A percentile compares a stretch with the other conserved stretches of the same genome.
phyloP scores from a whole-genome alignment of 2,329 filamentous ascomycete genomes.

The Colletotrichum nymphaeae region DNA sequence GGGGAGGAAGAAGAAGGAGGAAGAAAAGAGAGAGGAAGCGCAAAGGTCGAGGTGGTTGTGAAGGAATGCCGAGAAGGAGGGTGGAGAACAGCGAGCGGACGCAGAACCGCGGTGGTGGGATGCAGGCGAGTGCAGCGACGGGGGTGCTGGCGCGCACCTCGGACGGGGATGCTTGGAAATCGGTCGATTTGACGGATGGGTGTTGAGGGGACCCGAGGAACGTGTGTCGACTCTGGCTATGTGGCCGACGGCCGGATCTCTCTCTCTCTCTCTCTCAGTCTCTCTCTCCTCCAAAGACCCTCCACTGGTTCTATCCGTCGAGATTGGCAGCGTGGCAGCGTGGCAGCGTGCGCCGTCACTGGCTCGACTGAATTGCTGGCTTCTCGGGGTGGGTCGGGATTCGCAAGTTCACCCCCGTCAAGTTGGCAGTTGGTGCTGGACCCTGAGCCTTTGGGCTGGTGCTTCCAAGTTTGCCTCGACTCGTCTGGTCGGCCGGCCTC shows the following conservation, averaged over 20 bases:
- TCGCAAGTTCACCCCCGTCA: not conserved
- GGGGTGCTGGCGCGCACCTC: constrained; percentile 17
- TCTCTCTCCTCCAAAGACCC: not conserved
- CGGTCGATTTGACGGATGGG: constrained; percentile 27
- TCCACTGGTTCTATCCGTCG: not conserved
- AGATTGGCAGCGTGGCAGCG: no score
- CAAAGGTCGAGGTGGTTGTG: constrained; percentile 14
- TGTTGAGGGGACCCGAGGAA: constrained; percentile 19
- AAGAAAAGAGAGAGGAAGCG: not conserved
- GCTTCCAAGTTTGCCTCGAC: not conserved
- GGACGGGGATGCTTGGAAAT: constrained; percentile 36
- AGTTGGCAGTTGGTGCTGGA: not conserved
- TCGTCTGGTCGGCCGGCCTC: constrained; percentile 15
- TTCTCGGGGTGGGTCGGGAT: constrained; percentile 2
- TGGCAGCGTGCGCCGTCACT: not conserved
- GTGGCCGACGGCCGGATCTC: constrained; percentile 2
- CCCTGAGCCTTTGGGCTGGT: not conserved
- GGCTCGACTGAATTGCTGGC: not conserved
- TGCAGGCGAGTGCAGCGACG: constrained; percentile 18
- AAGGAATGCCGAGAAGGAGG: constrained; percentile 33
- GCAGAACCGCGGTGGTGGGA: constrained; percentile 34
- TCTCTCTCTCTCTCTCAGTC: not conserved
- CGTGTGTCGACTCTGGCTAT: not conserved
- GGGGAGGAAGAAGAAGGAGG: not conserved
- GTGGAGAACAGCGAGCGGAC: constrained; percentile 33